A percentile compares a stretch with the other conserved stretches of the same genome.
phyloP scores from a whole-genome alignment of 2,329 filamentous ascomycete species.

The Penicillium italicum region DNA sequence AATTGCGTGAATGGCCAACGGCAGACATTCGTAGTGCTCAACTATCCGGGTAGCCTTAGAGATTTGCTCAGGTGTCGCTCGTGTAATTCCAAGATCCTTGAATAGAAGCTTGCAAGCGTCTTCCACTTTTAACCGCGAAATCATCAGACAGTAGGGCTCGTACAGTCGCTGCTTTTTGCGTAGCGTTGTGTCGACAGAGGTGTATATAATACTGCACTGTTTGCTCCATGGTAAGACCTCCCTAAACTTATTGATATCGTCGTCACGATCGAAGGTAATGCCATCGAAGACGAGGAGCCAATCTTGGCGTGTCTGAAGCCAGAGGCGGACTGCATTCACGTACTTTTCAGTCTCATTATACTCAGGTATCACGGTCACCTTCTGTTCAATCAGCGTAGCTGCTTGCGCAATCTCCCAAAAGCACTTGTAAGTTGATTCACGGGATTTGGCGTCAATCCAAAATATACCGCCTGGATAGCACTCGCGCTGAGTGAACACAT shows the following conservation, averaged over 20 bases:
- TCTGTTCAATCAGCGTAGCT: conserved; percentile 48
- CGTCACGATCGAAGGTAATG: conserved; percentile 58
- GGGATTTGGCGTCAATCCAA: conserved; percentile 63
- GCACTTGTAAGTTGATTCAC: conserved; percentile 57
- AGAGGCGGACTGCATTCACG: conserved; percentile 56
- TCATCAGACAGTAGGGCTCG: conserved; percentile 57
- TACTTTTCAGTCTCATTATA: conserved; percentile 47
- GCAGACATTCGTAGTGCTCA: conserved; percentile 60
- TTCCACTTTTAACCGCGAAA: conserved; percentile 53
- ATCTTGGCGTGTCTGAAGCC: conserved; percentile 59
- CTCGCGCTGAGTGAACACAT: conserved; percentile 58
- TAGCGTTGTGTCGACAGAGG: conserved; percentile 60
- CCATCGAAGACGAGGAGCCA: conserved; percentile 69
- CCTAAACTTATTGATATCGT: conserved; percentile 49
- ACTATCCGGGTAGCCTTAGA: conserved; percentile 60
- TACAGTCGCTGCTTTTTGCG: conserved; percentile 55
- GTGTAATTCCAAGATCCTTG: conserved; percentile 58
- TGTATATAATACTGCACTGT: conserved; percentile 65
- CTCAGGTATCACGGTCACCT: conserved; percentile 36
- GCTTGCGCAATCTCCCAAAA: conserved; percentile 65
- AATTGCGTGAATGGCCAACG: conserved; percentile 65
- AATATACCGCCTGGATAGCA: conserved; percentile 65
- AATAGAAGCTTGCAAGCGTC: conserved; percentile 61
- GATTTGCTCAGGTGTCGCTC: conserved; percentile 54
- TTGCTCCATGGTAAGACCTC: conserved; percentile 62